phyloP scores from a whole-genome alignment of 768 basidiomycete species.

The Boletus bicolor region DNA sequence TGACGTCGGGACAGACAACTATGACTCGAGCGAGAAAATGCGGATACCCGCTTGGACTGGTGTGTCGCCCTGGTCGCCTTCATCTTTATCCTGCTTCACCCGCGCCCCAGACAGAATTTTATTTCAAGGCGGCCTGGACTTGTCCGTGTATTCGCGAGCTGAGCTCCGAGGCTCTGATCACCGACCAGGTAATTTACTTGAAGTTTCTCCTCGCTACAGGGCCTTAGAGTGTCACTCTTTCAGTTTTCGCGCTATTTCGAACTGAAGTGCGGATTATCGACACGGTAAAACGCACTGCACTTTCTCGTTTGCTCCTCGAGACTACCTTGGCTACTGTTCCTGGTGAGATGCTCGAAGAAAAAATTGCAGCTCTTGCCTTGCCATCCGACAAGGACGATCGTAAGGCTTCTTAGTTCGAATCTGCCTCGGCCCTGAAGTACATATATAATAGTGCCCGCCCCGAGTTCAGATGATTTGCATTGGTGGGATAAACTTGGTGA shows the following conservation, averaged over 20 bases:
- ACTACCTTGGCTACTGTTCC: constrained; percentile 59
- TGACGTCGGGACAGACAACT: constrained; percentile 74
- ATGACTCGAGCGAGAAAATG: constrained; percentile 95
- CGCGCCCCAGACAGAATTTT: constrained; percentile 79
- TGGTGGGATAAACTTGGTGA: constrained; percentile 82
- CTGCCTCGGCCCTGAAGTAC: constrained; percentile 4
- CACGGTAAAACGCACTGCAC: constrained; percentile 61
- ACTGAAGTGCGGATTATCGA: constrained; percentile 80
- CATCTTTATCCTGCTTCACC: constrained; percentile 3
- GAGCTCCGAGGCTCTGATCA: constrained; percentile 94
- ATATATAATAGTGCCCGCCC: constrained; percentile 64
- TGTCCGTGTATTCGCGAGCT: constrained; percentile 77
- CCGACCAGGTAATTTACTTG: constrained; percentile 63
- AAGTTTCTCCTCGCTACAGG: background rate
- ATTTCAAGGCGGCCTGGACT: constrained; percentile 75
- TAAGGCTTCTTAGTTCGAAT: constrained; percentile 11
- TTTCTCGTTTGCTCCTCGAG: constrained; percentile 68
- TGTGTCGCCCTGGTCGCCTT: constrained; percentile 31
- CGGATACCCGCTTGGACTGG: constrained; percentile 98
- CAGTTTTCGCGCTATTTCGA: constrained; percentile 84
- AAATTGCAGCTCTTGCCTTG: constrained; percentile 57
- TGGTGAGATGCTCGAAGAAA: constrained; percentile 69
- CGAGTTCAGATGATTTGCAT: constrained; percentile 68
- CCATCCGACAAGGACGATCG: constrained; percentile 38
- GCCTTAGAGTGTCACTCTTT: background rate